Base-by-base conservation (phyloP, 1,284 basidiomycete species). In the Phenoliferia sp. region DNA sequence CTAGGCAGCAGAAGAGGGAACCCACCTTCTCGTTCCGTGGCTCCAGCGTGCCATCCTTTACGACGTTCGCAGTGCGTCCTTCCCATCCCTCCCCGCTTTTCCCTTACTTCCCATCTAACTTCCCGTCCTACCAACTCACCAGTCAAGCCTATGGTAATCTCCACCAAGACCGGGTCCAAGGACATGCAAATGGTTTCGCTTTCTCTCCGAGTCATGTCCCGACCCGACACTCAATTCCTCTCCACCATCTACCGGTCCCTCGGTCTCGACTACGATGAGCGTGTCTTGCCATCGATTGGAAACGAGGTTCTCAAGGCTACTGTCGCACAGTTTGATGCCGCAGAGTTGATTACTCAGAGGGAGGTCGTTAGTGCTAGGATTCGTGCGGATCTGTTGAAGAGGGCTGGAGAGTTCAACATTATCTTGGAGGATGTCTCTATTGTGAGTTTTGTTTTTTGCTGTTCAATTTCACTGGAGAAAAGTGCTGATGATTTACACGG, bases 241-340 rank as follows among this genome's bases (percentile, higher is more conserved):
- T 79, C 95, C 36, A 90, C 87, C 81, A 97, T 99, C 78, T 99
- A 99, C 84, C 93, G 96, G 81, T 88, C 85, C 73, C 85, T 99
- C 60, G 95, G 95, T 63, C 81, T 90, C 79, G 96, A 99, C 80
- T 99, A 99, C 80, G 96, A 99, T 80, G 95, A 99, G 67, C 73
- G 75, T 32, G 74, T 77, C 3, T 75, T 81, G 22, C 81, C 81
- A 9, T 81, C 80, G 39, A 82, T 98, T 77, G 94, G 94, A 56
- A 99, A 99, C 78, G 95, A 99, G 82, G 94, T 99, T 34, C 80
- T 97, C 74, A 99, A 99, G 83, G 91, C 90, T 64, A 97, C 95
- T 69, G 96, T 99, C 0, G 95, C 95, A 16, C 95, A 99, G 79
- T 99, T 98, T 75, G 95, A 99, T 80, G 95, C 95, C 54, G 94